phyloP scores from a whole-genome alignment of 2,329 filamentous ascomycete species.

The Aspergillus felis region DNA sequence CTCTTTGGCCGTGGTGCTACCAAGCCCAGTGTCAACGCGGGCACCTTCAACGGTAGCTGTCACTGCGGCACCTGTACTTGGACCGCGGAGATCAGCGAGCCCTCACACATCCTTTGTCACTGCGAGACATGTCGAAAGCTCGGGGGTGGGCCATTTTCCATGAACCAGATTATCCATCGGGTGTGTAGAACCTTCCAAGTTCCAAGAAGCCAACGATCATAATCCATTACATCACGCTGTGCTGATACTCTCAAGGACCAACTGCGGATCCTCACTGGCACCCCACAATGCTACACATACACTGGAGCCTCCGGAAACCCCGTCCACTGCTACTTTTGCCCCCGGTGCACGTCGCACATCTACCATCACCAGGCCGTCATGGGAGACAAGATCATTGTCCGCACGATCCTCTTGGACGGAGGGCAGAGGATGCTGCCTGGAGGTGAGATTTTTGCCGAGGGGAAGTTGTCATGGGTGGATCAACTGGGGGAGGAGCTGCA shows the following conservation, averaged over 20 bases:
- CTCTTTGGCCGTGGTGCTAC: neutral
- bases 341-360: too few relatives aligned
- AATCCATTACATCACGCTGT: too few relatives aligned
- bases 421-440: too few relatives aligned
- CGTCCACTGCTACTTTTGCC: too few relatives aligned
- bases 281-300: conserved; percentile 1
- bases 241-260: neutral
- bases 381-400: too few relatives aligned
- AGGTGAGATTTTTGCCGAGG: too few relatives aligned
- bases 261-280: conserved; percentile 3
- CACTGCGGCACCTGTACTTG: conserved; percentile 1
- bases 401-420: too few relatives aligned
- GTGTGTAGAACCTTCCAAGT: too few relatives aligned
- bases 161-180: neutral
- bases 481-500: too few relatives aligned
- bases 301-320: conserved; percentile 1
- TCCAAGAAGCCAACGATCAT: too few relatives aligned
- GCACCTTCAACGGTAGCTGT: conserved; percentile 2
- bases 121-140: conserved; percentile 6
- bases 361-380: too few relatives aligned
- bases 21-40: neutral
- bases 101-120: conserved; percentile 3
- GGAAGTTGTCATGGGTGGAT: too few relatives aligned
- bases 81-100: conserved; percentile 5
- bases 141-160: neutral